These are phyloP conservation scores for Rosa hybrid DNA, from an alignment of 331 rosid genomes.

Conservation along the genomic window DNA sequence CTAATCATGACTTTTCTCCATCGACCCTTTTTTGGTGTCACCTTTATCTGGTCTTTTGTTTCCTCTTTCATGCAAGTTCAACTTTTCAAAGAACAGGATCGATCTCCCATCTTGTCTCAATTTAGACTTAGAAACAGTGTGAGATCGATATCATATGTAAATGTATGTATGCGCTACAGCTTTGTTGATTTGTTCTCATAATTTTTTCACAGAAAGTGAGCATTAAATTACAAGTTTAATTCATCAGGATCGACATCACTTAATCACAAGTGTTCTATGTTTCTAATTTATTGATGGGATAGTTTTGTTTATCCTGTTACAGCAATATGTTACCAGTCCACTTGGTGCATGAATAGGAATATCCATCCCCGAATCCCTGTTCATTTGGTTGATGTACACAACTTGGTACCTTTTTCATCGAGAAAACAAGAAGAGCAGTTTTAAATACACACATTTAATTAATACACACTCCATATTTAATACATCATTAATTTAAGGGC, in stretches of 20 bases:
- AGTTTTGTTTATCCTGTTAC: not conserved
- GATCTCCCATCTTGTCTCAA: not conserved
- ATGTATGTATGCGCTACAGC: not conserved
- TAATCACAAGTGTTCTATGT: too few species aligned
- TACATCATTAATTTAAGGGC: too few species aligned
- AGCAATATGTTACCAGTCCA: not conserved
- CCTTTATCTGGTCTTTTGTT: not conserved
- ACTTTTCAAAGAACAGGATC: not conserved
- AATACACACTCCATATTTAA: too few species aligned
- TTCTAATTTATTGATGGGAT: not conserved
- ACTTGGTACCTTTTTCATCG: too few species aligned
- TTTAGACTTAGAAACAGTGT: not conserved
- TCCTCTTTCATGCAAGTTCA: not conserved
- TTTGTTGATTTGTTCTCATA: not conserved
- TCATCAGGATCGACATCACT: not conserved
- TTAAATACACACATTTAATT: too few species aligned
- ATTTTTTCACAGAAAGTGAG: not conserved
- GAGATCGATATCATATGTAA: not conserved
- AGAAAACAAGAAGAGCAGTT: too few species aligned
- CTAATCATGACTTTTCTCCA: not conserved
- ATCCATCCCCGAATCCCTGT: not conserved
- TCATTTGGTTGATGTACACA: not conserved
- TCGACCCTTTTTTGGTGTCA: constrained; percentile 4
- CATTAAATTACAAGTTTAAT: not conserved
- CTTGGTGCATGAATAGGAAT: not conserved